Evolutionary conservation across 208 protist species (phyloP).

Genomic region (Leishmania braziliensis): DNA sequence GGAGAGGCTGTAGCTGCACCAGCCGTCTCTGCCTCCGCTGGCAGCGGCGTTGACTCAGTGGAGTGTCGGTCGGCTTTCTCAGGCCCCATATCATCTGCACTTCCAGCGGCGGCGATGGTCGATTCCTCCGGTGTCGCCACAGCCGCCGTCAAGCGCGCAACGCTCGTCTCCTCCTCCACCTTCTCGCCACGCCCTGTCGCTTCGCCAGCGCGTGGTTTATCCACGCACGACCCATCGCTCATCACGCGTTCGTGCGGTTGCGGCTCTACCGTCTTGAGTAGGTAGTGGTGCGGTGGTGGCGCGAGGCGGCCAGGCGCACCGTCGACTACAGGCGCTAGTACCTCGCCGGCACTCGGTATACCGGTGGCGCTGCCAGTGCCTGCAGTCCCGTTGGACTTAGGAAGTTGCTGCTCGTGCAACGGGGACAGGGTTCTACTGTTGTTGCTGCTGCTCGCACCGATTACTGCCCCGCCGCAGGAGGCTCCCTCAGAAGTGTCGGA

Average conservation of each 20-base stretch:
- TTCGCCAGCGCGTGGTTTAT: not conserved
- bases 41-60: not conserved
- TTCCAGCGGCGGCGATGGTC: not conserved
- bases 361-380: not conserved
- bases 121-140: not conserved
- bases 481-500: not conserved
- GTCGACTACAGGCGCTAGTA: not conserved
- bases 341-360: not conserved
- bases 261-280: constrained; percentile 33
- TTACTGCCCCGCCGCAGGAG: not conserved
- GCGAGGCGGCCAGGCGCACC: constrained; percentile 9
- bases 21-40: constrained; percentile 1
- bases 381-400: not conserved
- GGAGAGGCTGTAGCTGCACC: not conserved
- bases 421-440: not conserved
- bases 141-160: not conserved
- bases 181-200: not conserved
- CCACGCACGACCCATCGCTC: not conserved
- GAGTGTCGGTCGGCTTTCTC: not conserved
- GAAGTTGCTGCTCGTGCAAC: not conserved
- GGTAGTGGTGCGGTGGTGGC: constrained; percentile 30
- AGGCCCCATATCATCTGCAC: not conserved
- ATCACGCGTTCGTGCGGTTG: constrained; percentile 15
- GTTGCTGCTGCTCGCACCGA: not conserved
- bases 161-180: not conserved